A percentile compares a stretch with the other conserved stretches of the same genome.
Evolutionary conservation across 768 basidiomycete species (phyloP).

Genomic region (Rhodotorula sphaerocarpa): DNA sequence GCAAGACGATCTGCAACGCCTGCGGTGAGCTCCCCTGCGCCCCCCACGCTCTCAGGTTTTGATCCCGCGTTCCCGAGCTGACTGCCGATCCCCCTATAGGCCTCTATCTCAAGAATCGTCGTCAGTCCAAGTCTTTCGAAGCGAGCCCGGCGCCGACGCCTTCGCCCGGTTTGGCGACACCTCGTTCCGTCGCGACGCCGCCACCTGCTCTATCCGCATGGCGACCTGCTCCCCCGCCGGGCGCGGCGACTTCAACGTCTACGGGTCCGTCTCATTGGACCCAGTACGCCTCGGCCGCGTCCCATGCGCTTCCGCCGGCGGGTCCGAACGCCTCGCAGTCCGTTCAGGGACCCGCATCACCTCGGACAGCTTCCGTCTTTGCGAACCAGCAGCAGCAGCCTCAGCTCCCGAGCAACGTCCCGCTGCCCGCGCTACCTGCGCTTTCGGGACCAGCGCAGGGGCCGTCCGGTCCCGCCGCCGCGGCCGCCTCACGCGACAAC

Average conservation of each 20-base stretch:
- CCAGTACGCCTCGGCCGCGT: not conserved
- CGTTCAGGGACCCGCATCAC: no score
- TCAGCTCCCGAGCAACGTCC: no score
- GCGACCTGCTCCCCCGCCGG: not conserved
- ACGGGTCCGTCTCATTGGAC: not conserved
- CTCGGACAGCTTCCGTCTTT: not conserved
- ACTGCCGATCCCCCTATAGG: constrained; percentile 49
- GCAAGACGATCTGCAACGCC: constrained; percentile 78
- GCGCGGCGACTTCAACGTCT: not conserved
- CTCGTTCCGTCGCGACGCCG: not conserved
- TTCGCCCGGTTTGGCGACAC: not conserved
- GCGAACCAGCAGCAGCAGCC: not conserved
- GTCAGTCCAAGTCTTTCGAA: constrained; percentile 48
- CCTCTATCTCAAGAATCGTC: constrained; percentile 75
- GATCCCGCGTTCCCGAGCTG: not conserved
- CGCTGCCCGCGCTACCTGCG: not conserved
- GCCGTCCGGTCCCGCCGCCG: constrained; percentile 18
- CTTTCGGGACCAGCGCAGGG: not conserved
- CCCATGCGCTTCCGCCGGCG: not conserved
- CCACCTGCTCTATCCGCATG: not conserved
- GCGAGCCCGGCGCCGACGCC: not conserved
- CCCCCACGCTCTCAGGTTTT: no score
- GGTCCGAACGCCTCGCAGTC: not conserved
- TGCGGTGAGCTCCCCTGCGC: constrained; percentile 59
- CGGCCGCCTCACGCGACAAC: constrained; percentile 44